Base-by-base conservation (phyloP, 257 asterid species). In the Perilla frutescens region DNA sequence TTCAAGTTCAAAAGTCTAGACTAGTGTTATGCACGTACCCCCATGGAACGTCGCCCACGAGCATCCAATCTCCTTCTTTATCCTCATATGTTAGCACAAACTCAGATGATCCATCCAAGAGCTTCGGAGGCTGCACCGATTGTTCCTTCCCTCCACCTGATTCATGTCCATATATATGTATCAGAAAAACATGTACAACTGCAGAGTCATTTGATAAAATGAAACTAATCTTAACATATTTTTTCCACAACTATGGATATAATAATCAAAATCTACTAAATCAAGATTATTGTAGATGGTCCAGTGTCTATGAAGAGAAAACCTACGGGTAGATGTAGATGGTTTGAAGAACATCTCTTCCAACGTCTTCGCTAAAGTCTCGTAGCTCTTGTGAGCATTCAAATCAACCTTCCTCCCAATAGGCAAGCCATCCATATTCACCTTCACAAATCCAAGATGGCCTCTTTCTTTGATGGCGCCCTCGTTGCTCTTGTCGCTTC, bases 1-100 rank as follows among this genome's bases (percentile, higher is more conserved):
- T 2, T 34, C 37, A 36, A n/a, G 29, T 36, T 36, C 11, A 36
- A 20, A 20, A 60, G 2, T 36, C 13, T 36, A 63, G 34, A 47
- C 37, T 6, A 36, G 39, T 14, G 72, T 66, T 44, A 32, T 4
- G 26, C 37, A 57, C 81, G 7, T 87, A 91, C 97, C 96, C 65
- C 89, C 94, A 91, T 6, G 97, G 97, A 75, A 91, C 97, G 61
- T 91, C 97, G 56, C 97, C 97, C 1, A 91, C 90, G 7, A 89
- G 95, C 97, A 91, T 91, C 97, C 96, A 91, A 12, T 91, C 97
- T 12, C 96, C 96, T 76, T 91, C 97, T 72, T 80, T 91, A 73
- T 91, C 97, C 81, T 91, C 95, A 9, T 91, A 91, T 11, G 96
- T 91, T 12, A 91, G 87, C 66, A 84, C 96, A 70, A 89, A 91